Evolutionary conservation across 202 grass and related monocot genomes (phyloP).

Genomic region (Sporobolus alterniflorus): DNA sequence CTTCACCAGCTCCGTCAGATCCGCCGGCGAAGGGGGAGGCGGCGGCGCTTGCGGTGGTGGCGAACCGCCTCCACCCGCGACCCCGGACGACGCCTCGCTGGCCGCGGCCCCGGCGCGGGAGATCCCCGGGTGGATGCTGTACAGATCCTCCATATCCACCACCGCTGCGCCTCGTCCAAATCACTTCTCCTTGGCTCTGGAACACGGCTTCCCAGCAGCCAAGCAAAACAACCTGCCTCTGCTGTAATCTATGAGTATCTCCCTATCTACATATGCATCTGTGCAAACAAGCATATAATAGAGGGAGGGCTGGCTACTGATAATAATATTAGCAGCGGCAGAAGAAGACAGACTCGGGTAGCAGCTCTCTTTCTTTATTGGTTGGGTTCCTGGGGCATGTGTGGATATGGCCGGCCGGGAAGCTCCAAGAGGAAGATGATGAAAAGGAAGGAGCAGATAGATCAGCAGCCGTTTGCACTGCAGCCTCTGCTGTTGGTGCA

Average conservation of each 20-base stretch:
- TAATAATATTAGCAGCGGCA: not conserved
- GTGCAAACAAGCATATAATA: slow-evolving; percentile 21
- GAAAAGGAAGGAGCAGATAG: not conserved
- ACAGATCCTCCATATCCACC: slow-evolving; percentile 85
- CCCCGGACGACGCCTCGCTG: slow-evolving; percentile 57
- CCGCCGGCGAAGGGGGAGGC: slow-evolving; percentile 36
- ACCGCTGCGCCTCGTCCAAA: not conserved
- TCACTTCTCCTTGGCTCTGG: not conserved
- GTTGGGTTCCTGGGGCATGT: slow-evolving; percentile 15
- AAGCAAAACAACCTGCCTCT: not conserved
- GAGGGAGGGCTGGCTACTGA: slow-evolving; percentile 6
- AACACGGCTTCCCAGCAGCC: slow-evolving; percentile 7
- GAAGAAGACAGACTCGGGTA: not conserved
- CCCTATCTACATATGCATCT: slow-evolving; percentile 28
- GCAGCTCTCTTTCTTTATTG: slow-evolving; percentile 13
- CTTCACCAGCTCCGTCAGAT: slow-evolving; percentile 85
- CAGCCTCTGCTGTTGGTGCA: slow-evolving; percentile 18
- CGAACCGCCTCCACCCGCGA: slow-evolving; percentile 29
- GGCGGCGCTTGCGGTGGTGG: slow-evolving; percentile 1
- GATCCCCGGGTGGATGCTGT: slow-evolving; percentile 95
- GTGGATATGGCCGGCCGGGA: not conserved
- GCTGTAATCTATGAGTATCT: not conserved
- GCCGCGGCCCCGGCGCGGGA: slow-evolving; percentile 40
- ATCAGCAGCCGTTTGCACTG: slow-evolving; percentile 46
- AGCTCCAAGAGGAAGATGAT: slow-evolving; percentile 2